Conservation (phyloP, 2,329 filamentous ascomycete species). For the Cryphonectria carpinicola region DNA sequence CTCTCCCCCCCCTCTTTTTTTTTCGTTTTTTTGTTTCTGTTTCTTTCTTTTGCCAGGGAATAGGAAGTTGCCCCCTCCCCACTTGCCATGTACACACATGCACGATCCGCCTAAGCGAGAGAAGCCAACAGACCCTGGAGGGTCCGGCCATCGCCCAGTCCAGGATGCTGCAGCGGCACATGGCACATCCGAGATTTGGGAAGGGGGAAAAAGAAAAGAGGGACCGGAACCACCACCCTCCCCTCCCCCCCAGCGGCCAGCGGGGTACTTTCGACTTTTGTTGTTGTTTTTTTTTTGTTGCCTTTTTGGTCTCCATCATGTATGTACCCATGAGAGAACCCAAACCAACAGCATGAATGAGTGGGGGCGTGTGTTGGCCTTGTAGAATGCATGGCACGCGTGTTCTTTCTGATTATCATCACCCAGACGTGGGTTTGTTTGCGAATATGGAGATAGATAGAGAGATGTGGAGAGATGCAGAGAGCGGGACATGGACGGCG, state of each 20-base stretch:
- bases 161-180: conserved; percentile 14
- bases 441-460: not conserved
- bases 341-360: not conserved
- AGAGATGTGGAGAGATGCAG: not conserved
- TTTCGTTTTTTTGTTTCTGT: no score
- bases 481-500: not conserved
- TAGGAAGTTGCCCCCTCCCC: not conserved
- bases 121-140: not conserved
- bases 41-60: not conserved
- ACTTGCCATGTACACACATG: not conserved
- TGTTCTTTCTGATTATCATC: conserved; percentile 3
- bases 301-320: no score
- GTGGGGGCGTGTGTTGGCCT: no score
- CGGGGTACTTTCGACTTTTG: no score
- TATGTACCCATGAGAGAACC: no score
- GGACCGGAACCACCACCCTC: not conserved
- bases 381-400: not conserved
- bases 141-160: not conserved
- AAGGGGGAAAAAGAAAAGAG: not conserved
- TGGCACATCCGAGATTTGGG: conserved; percentile 26
- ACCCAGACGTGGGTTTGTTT: not conserved
- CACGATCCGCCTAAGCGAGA: not conserved
- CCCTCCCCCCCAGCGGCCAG: no score
- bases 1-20: no score
- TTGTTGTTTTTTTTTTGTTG: not conserved